Base-by-base conservation (phyloP, 305 asterid genomes). In the Striga hermonthica region DNA sequence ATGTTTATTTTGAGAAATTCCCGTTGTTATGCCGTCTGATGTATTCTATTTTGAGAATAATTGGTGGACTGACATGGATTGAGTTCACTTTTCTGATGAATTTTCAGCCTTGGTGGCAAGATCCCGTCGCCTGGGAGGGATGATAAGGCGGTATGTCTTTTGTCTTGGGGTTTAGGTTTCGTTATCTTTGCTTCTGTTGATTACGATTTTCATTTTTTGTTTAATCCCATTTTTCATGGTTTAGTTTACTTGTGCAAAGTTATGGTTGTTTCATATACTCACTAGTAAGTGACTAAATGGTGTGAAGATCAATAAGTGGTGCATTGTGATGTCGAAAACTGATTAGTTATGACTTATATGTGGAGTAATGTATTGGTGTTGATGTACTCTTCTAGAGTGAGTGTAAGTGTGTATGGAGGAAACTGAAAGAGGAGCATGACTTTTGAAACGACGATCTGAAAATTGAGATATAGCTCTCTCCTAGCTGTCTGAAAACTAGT, bases 51-150 rank as follows among this genome's bases (percentile, higher is more conserved):
- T 57, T 55, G n/a, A 40, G 45, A n/a, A 41, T 49, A 67, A 45
- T 35, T 67, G 58, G 14, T 35, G 41, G 60, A 48, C 65, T 68
- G 12, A 40, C 9, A 38, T 48, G 49, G 10, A 5, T 64, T 35
- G 2, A 13, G 38, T 70, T 5, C 8, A 15, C 38, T 48, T 6
- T 72, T 45, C 38, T 9, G 55, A 14, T 40, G 6, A 9, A 9
- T 37, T 60, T 68, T 74, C 86, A 92, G 98, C 65, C 87, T 92
- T 31, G 98, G 98, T 66, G 98, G 95, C 62, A 70, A 78, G 82
- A 77, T 92, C 76, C 98, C 97, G 28, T 68, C 84, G 6, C 64
- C 86, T n/a, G 79, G 78, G 2, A 67, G 70, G 28, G 75, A 64
- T 62, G 45, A 34, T 66, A 81, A 81, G 76, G 68, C 72, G 84